These are phyloP conservation scores for Trametes cinnabarina DNA, from an alignment of 768 basidiomycete genomes.

Conservation along the genomic window DNA sequence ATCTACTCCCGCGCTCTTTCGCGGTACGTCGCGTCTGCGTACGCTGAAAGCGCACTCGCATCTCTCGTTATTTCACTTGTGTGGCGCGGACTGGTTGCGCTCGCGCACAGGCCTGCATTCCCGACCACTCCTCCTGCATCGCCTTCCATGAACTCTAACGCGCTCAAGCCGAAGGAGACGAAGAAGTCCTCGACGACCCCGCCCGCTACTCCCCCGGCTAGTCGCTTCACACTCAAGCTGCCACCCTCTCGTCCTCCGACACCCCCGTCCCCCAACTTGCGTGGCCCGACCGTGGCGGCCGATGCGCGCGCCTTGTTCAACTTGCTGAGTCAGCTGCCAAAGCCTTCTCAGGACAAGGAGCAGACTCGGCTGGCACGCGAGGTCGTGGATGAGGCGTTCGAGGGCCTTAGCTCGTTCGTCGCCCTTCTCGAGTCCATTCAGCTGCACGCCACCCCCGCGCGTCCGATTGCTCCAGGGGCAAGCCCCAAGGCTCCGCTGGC, in stretches of 20 bases:
- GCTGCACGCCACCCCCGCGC: constrained; percentile 23
- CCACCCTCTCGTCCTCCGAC: constrained; percentile 67
- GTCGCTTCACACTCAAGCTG: constrained; percentile 64
- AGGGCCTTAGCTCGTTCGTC: constrained; percentile 55
- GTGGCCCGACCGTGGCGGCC: constrained; percentile 43
- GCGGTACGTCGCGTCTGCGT: constrained; percentile 51
- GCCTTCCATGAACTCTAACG: constrained; percentile 27
- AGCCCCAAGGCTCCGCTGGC: constrained; percentile 18
- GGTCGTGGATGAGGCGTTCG: constrained; percentile 78
- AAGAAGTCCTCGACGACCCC: constrained; percentile 42
- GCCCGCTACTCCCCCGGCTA: constrained; percentile 53
- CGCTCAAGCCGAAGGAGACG: constrained; percentile 21
- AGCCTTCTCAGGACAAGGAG: constrained; percentile 51
- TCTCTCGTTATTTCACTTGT: constrained; percentile 69
- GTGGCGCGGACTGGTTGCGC: constrained; percentile 72
- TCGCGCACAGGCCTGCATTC: constrained; percentile 55
- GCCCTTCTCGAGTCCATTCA: constrained; percentile 54
- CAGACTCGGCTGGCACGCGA: constrained; percentile 62
- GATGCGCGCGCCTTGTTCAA: constrained; percentile 66
- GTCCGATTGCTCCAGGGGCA: background rate
- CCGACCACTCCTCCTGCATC: constrained; percentile 42
- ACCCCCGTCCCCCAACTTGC: constrained; percentile 39
- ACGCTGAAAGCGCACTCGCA: constrained; percentile 61
- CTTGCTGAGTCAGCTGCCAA: constrained; percentile 58
- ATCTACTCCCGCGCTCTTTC: constrained; percentile 56